Base-by-base conservation (phyloP, 1,139 yeast genomes). In the Arxiozyma slooffiae region DNA sequence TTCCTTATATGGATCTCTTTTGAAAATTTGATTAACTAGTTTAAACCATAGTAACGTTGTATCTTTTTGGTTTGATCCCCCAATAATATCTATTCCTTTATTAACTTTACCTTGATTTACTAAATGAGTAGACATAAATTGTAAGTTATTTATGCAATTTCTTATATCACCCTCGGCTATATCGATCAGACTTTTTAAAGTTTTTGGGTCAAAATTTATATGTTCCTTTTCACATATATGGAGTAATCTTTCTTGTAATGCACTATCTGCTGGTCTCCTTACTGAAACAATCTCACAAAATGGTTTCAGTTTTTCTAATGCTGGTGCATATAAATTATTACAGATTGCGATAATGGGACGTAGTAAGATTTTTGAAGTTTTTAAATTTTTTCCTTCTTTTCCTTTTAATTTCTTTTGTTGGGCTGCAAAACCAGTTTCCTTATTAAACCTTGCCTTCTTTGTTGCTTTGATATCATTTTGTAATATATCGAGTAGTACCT, bases 311-410 rank as follows among this genome's bases (percentile, higher is more conserved):
- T 79, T 81, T 50, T 89, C 94, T 69, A 92, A 72, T 5, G 86
- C 77, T 4, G 79, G 76, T 1, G 86, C 77, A 63, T 85, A 90
- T 0, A 84, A 76, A 62, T 92, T 96, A 65, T 92, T 92, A 63
- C 97, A 95, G 52, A 92, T 80, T 47, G 96, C 92, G 50, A 92
- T 86, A 21, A 92, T 88, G 0, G 98, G 98, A 56, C 98, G 74
- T 57, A 77, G 73, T 46, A 90, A 67, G 4, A 82, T 68, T 42
- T 72, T 74, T 54, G 49, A 36, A 22, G 59, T 63, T 49, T 54
- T 65, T 61, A 50, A 63, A 59, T 48, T 61, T 61, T 38, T 49
- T 11, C 41, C 41, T 18, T 42, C 41, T 7, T 42, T 46, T 7
- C 41, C 38, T 37, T 20, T 56, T 50, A 58, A 63, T 60, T 53